Percentiles rank a stretch among this genome's conserved stretches.
These are phyloP conservation scores for Fraxinus albicans DNA, from an alignment of 305 asterid genomes.

Conservation along the genomic window DNA sequence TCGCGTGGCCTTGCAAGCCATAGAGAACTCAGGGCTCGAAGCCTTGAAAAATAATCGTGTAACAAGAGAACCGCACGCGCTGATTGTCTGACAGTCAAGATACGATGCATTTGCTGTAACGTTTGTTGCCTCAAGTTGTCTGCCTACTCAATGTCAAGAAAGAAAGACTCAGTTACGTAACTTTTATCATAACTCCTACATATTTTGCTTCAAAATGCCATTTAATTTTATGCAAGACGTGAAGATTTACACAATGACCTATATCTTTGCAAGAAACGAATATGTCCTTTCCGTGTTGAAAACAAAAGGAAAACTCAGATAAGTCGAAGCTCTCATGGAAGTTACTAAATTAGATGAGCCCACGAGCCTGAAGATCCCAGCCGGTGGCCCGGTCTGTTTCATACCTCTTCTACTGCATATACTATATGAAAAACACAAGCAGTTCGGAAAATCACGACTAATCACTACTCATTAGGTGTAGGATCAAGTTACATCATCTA, in stretches of 20 bases:
- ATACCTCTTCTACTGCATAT: background rate
- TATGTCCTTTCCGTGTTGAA: background rate
- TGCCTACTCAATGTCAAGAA: constrained; percentile 47
- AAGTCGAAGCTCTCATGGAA: background rate
- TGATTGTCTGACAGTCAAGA: constrained; percentile 76
- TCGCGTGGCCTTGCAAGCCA: constrained; percentile 61
- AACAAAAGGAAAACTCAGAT: background rate
- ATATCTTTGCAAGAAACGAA: background rate
- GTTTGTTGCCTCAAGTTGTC: constrained; percentile 89
- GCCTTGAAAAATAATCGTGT: constrained; percentile 81
- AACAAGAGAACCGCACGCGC: constrained; percentile 83
- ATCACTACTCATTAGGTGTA: background rate
- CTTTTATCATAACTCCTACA: background rate
- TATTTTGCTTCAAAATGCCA: background rate
- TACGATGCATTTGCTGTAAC: constrained; percentile 81
- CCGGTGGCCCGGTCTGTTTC: background rate
- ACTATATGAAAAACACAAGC: background rate
- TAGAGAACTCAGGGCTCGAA: constrained; percentile 87
- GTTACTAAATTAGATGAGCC: background rate
- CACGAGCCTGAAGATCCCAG: background rate
- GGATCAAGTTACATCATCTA: background rate
- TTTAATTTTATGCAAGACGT: background rate
- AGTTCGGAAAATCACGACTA: background rate
- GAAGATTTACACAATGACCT: background rate
- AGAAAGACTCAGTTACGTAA: background rate